A percentile compares a stretch with the other conserved stretches of the same genome.
These are phyloP conservation scores for Leavenworthia alabamica DNA, from an alignment of 345 rosid genomes.

Conservation along the genomic window DNA sequence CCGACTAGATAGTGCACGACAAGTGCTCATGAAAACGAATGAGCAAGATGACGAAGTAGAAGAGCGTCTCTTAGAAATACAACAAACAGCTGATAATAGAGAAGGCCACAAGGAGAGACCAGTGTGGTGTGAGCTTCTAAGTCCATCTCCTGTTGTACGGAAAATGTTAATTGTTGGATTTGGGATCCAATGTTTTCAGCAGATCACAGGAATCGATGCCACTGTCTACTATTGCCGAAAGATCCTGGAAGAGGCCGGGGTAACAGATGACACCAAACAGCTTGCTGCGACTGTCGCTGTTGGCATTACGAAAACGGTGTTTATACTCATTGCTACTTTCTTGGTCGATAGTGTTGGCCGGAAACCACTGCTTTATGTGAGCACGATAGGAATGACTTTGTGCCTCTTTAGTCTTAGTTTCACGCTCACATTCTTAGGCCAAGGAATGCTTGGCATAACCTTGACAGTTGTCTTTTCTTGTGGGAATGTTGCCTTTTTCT, in stretches of 20 bases:
- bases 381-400: constrained; percentile 79
- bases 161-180: constrained; percentile 66
- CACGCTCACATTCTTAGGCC: constrained; percentile 49
- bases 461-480: constrained; percentile 52
- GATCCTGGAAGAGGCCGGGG: constrained; percentile 60
- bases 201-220: constrained; percentile 74
- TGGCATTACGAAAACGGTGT: constrained; percentile 58
- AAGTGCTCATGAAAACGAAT: constrained; percentile 65
- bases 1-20: constrained; percentile 63
- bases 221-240: constrained; percentile 80
- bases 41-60: constrained; percentile 66
- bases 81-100: constrained; percentile 51
- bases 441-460: constrained; percentile 39
- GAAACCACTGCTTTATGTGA: constrained; percentile 68
- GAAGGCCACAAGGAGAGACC: constrained; percentile 58
- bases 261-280: constrained; percentile 46
- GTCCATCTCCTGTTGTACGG: constrained; percentile 61
- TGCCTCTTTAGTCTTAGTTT: constrained; percentile 54
- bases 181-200: constrained; percentile 90
- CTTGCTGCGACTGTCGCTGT: constrained; percentile 75
- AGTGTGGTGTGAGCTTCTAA: constrained; percentile 68
- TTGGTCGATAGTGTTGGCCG: constrained; percentile 62
- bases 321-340: constrained; percentile 61
- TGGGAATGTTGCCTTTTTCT: constrained; percentile 78
- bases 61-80: constrained; percentile 73